Evolutionary conservation across 164 flowering plant species (phyloP), one percentile per base, ranked within the genome.

Genomic region (Magnolia kwangsiensis): DNA sequence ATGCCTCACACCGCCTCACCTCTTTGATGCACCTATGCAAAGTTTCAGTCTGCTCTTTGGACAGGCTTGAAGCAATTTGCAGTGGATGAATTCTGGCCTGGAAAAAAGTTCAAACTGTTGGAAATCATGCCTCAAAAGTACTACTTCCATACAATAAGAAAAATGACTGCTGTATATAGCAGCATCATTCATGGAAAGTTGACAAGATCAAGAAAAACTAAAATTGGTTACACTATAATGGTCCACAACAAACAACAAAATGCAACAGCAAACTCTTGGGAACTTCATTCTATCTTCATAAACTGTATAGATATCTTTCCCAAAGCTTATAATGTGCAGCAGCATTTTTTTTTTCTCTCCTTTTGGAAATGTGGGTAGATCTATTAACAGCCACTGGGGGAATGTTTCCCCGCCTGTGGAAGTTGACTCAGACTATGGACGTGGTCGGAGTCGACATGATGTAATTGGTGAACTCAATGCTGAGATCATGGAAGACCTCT

Each of bases 61-160:
- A 86, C 71, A 92, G 76, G 80, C 87, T 94, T 68, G 89, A 69
- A 82, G 97, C 89, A 80, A 37, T 66, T 86, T 90, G 97, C 78
- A 79, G 77, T 10, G 99, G 99, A 86, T 94, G 98, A 81, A 96
- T 91, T 84, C 84, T 90, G 67, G 99, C 97, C 98, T 96, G 89
- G 16, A 49, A 75, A 51, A 45, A 65, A 14, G 23, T 37, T 51
- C 23, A 69, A 18, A 55, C 51, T 24, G 72, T 72, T 72, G 27
- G 37, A 50, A 13, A 49, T 10, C 10, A 72, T 14, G 7, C 10
- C 7, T 72, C 8, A 63, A 55, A 27, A 61, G 45, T 67, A 67
- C 27, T 67, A 67, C 27, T 23, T 8, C 67, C 3, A 8, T 64
- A 21, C 67, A 64, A 11, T 19, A 8, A 64, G 27, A 64, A 64